Percentiles rank a stretch among this genome's conserved stretches.
These are phyloP conservation scores for Bathelium albidoporum DNA, from an alignment of 495 filamentous ascomycete genomes.

Conservation along the genomic window DNA sequence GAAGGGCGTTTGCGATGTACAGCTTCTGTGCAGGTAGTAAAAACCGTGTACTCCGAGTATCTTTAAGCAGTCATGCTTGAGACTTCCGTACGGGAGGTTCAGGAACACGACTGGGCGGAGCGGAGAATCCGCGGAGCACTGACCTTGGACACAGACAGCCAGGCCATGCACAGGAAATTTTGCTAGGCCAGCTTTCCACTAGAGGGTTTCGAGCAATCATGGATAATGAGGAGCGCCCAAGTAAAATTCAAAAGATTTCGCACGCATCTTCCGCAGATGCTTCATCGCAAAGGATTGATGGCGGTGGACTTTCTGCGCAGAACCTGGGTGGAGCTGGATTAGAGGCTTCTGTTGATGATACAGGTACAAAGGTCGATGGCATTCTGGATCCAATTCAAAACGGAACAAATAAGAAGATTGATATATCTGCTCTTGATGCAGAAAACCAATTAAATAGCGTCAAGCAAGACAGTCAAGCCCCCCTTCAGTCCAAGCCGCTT, in stretches of 20 bases:
- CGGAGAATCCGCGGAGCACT: neutral
- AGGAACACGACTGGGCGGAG: neutral
- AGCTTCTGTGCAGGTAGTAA: too few species aligned
- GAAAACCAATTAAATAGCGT: neutral
- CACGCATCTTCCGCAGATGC: constrained; percentile 19
- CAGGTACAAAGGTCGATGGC: neutral
- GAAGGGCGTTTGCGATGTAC: too few species aligned
- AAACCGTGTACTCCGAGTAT: too few species aligned
- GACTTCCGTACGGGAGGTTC: too few species aligned
- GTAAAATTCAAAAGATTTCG: constrained; percentile 42
- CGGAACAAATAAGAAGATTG: neutral
- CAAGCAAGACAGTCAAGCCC: neutral
- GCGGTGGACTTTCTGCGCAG: neutral
- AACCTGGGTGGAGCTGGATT: neutral
- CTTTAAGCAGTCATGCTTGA: too few species aligned
- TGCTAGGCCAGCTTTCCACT: neutral
- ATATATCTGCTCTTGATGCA: neutral
- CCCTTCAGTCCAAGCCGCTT: constrained; percentile 28
- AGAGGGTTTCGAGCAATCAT: constrained; percentile 24
- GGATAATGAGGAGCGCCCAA: constrained; percentile 45
- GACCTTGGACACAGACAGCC: neutral
- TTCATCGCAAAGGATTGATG: neutral
- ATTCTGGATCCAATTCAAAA: too few species aligned
- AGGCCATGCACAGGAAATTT: neutral
- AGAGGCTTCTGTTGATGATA: neutral